phyloP scores from a whole-genome alignment of 2,329 filamentous ascomycete genomes.

The Huntiella omanensis region DNA sequence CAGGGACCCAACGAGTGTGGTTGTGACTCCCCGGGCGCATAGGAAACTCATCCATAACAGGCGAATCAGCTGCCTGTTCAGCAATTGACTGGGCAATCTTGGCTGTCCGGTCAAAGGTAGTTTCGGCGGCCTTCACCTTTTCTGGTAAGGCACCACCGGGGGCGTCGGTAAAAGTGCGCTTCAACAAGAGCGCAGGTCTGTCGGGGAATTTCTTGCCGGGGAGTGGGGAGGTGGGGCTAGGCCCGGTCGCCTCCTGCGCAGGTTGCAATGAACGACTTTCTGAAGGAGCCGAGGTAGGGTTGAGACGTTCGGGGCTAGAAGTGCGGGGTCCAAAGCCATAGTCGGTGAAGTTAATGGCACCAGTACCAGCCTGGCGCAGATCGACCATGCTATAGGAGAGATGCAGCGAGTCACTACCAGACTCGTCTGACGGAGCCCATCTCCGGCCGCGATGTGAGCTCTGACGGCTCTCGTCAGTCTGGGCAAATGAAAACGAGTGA shows the following conservation, averaged over 20 bases:
- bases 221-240: neutral
- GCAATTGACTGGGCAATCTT: neutral
- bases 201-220: neutral
- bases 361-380: slow-evolving; percentile 2
- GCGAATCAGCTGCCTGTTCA: slow-evolving; percentile 1
- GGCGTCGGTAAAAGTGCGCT: slow-evolving; percentile 10
- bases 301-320: slow-evolving; percentile 7
- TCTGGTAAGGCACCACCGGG: neutral
- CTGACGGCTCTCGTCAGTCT: slow-evolving; percentile 83
- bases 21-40: slow-evolving; percentile 53
- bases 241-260: slow-evolving; percentile 6
- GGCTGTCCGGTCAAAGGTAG: neutral
- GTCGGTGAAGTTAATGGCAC: slow-evolving; percentile 1
- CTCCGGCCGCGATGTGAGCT: slow-evolving; percentile 42
- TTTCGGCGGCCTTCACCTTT: slow-evolving; percentile 3
- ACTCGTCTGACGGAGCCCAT: slow-evolving; percentile 82
- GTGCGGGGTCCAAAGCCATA: slow-evolving; percentile 7
- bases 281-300: neutral
- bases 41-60: slow-evolving; percentile 4
- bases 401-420: slow-evolving; percentile 79
- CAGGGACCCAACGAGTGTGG: slow-evolving; percentile 74
- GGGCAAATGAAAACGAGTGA: slow-evolving; percentile 95
- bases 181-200: neutral
- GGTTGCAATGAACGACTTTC: slow-evolving; percentile 3
- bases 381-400: slow-evolving; percentile 37